Percentiles rank a stretch among this genome's conserved stretches.
Evolutionary conservation across 768 basidiomycete genomes (phyloP).

Genomic region (Psilocybe cyanescens): DNA sequence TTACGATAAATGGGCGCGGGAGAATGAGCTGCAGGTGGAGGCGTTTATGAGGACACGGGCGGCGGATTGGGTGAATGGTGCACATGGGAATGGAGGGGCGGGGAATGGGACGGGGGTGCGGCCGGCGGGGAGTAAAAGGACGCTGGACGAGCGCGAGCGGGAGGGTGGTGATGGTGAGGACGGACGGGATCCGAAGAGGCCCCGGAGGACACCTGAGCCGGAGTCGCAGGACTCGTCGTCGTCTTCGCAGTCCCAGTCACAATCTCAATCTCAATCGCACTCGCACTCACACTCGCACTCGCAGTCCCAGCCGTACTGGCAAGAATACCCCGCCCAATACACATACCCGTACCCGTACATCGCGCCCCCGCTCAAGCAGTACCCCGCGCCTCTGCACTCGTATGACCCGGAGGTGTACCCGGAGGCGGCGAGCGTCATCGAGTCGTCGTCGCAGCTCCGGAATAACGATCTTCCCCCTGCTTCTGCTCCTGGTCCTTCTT

Average conservation of each 20-base stretch:
- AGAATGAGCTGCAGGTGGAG: background rate
- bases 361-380: constrained; percentile 33
- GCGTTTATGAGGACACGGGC: background rate
- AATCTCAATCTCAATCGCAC: background rate
- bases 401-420: constrained; percentile 41
- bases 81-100: no score
- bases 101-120: background rate
- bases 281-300: background rate
- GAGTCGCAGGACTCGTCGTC: background rate
- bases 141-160: background rate
- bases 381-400: constrained; percentile 37
- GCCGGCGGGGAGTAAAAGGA: background rate
- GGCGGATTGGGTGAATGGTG: background rate
- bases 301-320: background rate
- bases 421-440: constrained; percentile 35
- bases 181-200: constrained; percentile 9
- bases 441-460: constrained; percentile 22
- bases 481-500: no score
- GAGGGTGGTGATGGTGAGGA: background rate
- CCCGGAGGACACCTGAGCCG: constrained; percentile 13
- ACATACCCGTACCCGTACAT: background rate
- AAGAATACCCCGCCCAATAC: background rate
- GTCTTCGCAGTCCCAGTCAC: background rate
- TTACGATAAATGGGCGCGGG: background rate
- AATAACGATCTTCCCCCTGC: background rate